These are phyloP conservation scores for Centaurea solstitialis DNA, from an alignment of 129 eudicot genomes.

Conservation along the genomic window DNA sequence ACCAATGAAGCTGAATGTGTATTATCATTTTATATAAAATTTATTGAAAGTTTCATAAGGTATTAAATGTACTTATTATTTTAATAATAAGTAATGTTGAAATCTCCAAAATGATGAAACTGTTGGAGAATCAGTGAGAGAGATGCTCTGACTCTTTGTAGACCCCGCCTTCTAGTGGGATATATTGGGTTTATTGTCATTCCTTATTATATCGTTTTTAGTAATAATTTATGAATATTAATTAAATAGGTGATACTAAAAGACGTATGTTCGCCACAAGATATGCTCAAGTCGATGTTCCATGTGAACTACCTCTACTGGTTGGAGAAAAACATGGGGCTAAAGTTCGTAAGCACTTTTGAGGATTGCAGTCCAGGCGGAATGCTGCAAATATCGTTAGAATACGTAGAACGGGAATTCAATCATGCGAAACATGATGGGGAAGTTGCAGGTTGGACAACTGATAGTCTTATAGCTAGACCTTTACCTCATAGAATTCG, in stretches of 20 bases:
- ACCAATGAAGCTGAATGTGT: not conserved
- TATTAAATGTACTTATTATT: not conserved
- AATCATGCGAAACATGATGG: conserved; percentile 79
- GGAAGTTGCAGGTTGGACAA: conserved; percentile 78
- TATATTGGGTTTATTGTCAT: not conserved
- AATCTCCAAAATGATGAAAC: not conserved
- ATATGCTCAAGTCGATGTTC: conserved; percentile 90
- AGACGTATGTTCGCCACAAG: conserved; percentile 76
- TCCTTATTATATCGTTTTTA: not conserved
- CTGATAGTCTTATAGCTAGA: conserved; percentile 91
- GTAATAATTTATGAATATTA: not conserved
- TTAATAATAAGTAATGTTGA: not conserved
- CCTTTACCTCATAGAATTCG: conserved; percentile 78
- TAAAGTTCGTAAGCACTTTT: conserved; percentile 44
- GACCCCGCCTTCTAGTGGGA: not conserved
- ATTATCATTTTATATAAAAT: not conserved
- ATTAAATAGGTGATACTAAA: conserved; percentile 67
- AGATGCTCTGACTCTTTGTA: no score
- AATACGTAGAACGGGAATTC: conserved; percentile 78
- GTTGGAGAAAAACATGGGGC: conserved; percentile 85
- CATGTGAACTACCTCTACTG: conserved; percentile 85
- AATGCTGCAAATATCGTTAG: conserved; percentile 76
- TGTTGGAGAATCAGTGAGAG: not conserved
- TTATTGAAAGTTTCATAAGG: not conserved
- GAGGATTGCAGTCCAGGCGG: conserved; percentile 86